A percentile compares a stretch with the other conserved stretches of the same genome.
Evolutionary conservation across 1,284 basidiomycete species (phyloP).

Genomic region (Ganoderma sinense): DNA sequence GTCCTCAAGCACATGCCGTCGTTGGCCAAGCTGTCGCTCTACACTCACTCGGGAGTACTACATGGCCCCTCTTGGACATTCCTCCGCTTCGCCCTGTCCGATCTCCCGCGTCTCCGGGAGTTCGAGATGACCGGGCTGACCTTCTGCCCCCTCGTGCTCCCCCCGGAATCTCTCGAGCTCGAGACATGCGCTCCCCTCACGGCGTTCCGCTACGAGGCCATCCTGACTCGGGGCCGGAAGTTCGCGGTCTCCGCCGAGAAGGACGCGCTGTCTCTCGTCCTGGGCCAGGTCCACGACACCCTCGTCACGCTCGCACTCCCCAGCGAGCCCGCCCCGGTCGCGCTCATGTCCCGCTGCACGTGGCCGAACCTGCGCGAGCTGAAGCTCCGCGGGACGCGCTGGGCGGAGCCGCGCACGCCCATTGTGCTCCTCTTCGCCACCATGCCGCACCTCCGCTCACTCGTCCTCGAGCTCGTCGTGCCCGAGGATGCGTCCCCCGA

Average conservation of each 20-base stretch:
- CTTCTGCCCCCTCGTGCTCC: background rate
- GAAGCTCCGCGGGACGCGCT: background rate
- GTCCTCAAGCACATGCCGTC: background rate
- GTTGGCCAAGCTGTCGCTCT: background rate
- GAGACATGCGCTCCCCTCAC: background rate
- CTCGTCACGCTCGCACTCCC: background rate
- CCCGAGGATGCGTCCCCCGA: background rate
- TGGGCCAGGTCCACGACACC: background rate
- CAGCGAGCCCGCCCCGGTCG: background rate
- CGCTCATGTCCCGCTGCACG: background rate
- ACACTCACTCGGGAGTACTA: background rate
- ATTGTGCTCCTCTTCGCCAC: background rate
- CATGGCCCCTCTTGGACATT: background rate
- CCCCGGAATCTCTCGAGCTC: background rate
- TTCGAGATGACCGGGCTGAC: background rate
- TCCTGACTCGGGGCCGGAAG: background rate
- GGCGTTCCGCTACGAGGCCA: background rate
- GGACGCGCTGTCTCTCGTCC: background rate
- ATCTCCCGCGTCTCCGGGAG: background rate
- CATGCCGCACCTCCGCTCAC: background rate
- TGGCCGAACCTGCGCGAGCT: background rate
- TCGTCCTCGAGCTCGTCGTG: background rate
- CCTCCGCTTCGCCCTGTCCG: background rate
- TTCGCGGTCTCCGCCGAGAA: background rate
- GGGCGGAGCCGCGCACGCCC: background rate